Conservation (phyloP, 2,329 filamentous ascomycete genomes). For the Lachnellula occidentalis region DNA sequence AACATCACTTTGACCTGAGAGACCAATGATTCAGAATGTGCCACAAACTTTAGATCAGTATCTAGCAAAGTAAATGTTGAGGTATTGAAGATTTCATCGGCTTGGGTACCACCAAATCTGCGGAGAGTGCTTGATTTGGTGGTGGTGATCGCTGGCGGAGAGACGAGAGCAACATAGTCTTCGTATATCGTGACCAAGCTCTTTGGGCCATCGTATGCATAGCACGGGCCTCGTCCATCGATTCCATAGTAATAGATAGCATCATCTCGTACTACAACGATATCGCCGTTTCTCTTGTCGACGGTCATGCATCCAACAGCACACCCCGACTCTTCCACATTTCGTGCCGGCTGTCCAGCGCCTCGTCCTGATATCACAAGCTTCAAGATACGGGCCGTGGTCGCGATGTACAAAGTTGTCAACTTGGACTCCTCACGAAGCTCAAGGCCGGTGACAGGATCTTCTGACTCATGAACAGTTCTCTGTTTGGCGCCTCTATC, state of each 20-base stretch:
- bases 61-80: constrained; percentile 90
- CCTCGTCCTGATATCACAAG: constrained; percentile 82
- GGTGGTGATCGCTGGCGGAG: constrained; percentile 55
- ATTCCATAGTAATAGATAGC: constrained; percentile 90
- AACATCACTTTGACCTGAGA: constrained; percentile 77
- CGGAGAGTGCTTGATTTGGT: constrained; percentile 52
- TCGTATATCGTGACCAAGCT: constrained; percentile 72
- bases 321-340: constrained; percentile 84
- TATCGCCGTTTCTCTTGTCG: constrained; percentile 71
- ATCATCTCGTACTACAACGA: constrained; percentile 90
- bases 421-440: constrained; percentile 54
- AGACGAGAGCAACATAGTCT: constrained; percentile 83
- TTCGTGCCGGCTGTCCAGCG: constrained; percentile 81
- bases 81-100: constrained; percentile 77
- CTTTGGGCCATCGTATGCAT: constrained; percentile 88
- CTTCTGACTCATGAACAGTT: constrained; percentile 93
- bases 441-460: constrained; percentile 89
- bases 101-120: constrained; percentile 65
- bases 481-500: constrained; percentile 91
- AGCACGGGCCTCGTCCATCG: constrained; percentile 79
- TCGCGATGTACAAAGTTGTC: constrained; percentile 86
- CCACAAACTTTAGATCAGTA: constrained; percentile 82
- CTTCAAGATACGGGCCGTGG: constrained; percentile 80
- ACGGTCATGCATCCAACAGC: constrained; percentile 93
- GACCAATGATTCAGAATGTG: constrained; percentile 79